Evolutionary conservation across 352 stramenopile species (phyloP).

Genomic region (Pythium monospermum): DNA sequence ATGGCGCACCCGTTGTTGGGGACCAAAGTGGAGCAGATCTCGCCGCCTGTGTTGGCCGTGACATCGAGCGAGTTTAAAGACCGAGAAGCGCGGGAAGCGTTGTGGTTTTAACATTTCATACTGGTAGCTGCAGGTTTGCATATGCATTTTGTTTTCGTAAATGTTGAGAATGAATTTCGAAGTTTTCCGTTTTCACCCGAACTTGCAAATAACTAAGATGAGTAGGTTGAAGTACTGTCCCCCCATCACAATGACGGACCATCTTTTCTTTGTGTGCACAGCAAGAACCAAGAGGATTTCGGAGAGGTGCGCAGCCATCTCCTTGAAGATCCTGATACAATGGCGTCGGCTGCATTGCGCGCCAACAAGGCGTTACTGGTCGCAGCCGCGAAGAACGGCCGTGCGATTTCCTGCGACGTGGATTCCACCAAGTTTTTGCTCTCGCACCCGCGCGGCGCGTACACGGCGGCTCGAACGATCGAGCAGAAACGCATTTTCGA

Average conservation of each 20-base stretch:
- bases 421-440: slow-evolving; percentile 68
- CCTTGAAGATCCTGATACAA: too few relatives aligned
- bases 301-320: too few relatives aligned
- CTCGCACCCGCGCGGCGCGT: slow-evolving; percentile 55
- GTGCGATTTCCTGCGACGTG: slow-evolving; percentile 48
- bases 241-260: too few relatives aligned
- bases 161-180: too few relatives aligned
- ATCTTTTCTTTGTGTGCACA: too few relatives aligned
- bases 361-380: slow-evolving; percentile 20
- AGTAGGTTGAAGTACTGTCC: too few relatives aligned
- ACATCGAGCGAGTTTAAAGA: slow-evolving; percentile 21
- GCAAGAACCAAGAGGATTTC: too few relatives aligned
- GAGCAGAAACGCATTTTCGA: slow-evolving; percentile 73
- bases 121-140: too few relatives aligned
- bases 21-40: slow-evolving; percentile 34
- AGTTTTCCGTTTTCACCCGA: too few relatives aligned
- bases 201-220: too few relatives aligned
- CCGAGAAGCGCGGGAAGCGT: slow-evolving; percentile 12
- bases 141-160: too few relatives aligned
- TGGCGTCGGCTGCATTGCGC: slow-evolving; percentile 7
- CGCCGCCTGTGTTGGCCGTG: slow-evolving; percentile 37
- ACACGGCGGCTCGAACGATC: slow-evolving; percentile 70
- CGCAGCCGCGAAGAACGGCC: slow-evolving; percentile 73
- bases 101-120: slow-evolving; percentile 22
- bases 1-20: slow-evolving; percentile 42